Evolutionary conservation across 768 basidiomycete genomes (phyloP).

Genomic region (Russula sp.): DNA sequence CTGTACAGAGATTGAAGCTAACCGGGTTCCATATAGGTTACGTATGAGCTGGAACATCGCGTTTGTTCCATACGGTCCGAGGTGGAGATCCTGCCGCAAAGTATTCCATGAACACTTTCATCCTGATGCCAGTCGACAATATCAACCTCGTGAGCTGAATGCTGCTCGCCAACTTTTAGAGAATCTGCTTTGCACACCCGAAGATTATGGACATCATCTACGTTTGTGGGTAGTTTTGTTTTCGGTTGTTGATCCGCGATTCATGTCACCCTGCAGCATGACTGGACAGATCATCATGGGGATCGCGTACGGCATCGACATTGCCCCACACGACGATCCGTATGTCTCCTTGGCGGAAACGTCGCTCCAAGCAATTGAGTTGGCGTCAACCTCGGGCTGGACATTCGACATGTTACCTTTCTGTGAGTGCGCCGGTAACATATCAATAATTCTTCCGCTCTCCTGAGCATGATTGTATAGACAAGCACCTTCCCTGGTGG

Average conservation of each 20-base stretch:
- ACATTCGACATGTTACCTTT: slow-evolving; percentile 29
- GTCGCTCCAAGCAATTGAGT: slow-evolving; percentile 25
- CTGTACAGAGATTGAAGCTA: neutral
- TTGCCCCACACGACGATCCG: slow-evolving; percentile 29
- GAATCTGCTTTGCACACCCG: slow-evolving; percentile 23
- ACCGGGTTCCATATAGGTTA: slow-evolving; percentile 5
- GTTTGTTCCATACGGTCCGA: slow-evolving; percentile 25
- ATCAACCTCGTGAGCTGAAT: slow-evolving; percentile 21
- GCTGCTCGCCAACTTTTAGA: slow-evolving; percentile 23
- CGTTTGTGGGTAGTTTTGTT: slow-evolving; percentile 20
- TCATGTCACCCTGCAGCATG: slow-evolving; percentile 21
- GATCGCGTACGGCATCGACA: slow-evolving; percentile 30
- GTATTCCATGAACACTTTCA: slow-evolving; percentile 25
- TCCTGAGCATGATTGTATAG: slow-evolving; percentile 14
- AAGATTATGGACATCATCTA: slow-evolving; percentile 19
- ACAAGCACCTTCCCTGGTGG: slow-evolving; percentile 33
- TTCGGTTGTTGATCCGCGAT: slow-evolving; percentile 10
- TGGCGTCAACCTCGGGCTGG: slow-evolving; percentile 23
- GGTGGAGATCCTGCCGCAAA: slow-evolving; percentile 23
- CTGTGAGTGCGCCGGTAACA: slow-evolving; percentile 18
- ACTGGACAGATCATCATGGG: slow-evolving; percentile 29
- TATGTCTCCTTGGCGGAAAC: slow-evolving; percentile 28
- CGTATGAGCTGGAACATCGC: slow-evolving; percentile 27
- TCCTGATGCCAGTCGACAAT: slow-evolving; percentile 17
- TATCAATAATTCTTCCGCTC: neutral